Evolutionary conservation across 805 yeast species (phyloP).

Genomic region (Sungouiella thailandica): DNA sequence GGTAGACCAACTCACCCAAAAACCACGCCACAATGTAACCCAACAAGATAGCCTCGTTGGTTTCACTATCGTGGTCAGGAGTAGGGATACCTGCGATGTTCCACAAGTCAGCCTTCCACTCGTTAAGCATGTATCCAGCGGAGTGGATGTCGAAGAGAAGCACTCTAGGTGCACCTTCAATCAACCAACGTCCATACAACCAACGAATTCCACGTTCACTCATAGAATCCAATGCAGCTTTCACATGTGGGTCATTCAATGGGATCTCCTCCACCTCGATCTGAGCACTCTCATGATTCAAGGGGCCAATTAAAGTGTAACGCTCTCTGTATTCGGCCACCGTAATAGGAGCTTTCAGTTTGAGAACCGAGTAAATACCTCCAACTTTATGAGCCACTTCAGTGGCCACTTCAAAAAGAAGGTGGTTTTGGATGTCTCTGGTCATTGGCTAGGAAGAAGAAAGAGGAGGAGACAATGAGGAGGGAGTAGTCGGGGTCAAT

Average conservation of each 20-base stretch:
- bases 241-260: slow-evolving; percentile 50
- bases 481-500: slow-evolving; percentile 1
- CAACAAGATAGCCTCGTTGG: slow-evolving; percentile 86
- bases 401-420: slow-evolving; percentile 90
- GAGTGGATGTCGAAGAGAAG: slow-evolving; percentile 81
- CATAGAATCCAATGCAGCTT: slow-evolving; percentile 72
- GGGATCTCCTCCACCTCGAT: slow-evolving; percentile 78
- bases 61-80: slow-evolving; percentile 82
- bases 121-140: slow-evolving; percentile 64
- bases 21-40: slow-evolving; percentile 98
- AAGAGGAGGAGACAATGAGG: neutral
- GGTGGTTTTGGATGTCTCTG: slow-evolving; percentile 82
- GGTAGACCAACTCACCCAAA: slow-evolving; percentile 84
- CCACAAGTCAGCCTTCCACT: slow-evolving; percentile 96
- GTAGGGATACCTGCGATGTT: slow-evolving; percentile 86
- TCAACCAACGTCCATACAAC: slow-evolving; percentile 92
- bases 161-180: slow-evolving; percentile 96
- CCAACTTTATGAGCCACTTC: slow-evolving; percentile 98
- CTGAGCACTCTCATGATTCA: slow-evolving; percentile 66
- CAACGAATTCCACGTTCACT: slow-evolving; percentile 71
- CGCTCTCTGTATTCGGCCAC: slow-evolving; percentile 88
- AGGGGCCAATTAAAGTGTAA: slow-evolving; percentile 83
- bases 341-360: slow-evolving; percentile 95
- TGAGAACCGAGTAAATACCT: slow-evolving; percentile 93
- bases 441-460: slow-evolving; percentile 39